Evolutionary conservation across 352 stramenopile species (phyloP).

Genomic region (Phytophthora chlamydospora): DNA sequence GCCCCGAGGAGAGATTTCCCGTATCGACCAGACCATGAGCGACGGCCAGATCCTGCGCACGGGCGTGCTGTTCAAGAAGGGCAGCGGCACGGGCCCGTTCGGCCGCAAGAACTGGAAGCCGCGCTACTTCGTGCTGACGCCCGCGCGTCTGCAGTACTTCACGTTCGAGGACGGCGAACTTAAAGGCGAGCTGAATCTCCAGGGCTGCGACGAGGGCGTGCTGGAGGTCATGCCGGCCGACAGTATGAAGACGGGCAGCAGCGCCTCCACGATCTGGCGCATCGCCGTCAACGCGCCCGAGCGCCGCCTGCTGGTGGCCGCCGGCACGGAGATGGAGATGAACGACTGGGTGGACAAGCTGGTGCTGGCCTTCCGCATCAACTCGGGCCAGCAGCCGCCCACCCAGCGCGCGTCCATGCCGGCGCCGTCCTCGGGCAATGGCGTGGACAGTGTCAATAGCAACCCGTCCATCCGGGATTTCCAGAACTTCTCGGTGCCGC

Average conservation of each 20-base stretch:
- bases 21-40: slow-evolving; percentile 29
- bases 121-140: slow-evolving; percentile 78
- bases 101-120: slow-evolving; percentile 83
- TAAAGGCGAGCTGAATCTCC: slow-evolving; percentile 74
- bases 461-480: slow-evolving; percentile 68
- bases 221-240: slow-evolving; percentile 84
- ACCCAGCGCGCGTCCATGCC: slow-evolving; percentile 39
- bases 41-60: slow-evolving; percentile 67
- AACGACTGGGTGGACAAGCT: slow-evolving; percentile 87
- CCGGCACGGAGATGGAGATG: slow-evolving; percentile 84
- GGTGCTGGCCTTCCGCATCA: slow-evolving; percentile 66
- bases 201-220: slow-evolving; percentile 60
- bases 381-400: slow-evolving; percentile 41
- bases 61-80: slow-evolving; percentile 86
- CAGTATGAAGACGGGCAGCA: slow-evolving; percentile 76
- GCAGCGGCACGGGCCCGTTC: slow-evolving; percentile 65
- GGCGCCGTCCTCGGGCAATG: slow-evolving; percentile 17
- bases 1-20: no score
- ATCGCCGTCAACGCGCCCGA: slow-evolving; percentile 71
- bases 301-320: slow-evolving; percentile 66
- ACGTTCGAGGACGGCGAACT: slow-evolving; percentile 84
- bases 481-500: slow-evolving; percentile 76
- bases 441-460: slow-evolving; percentile 16
- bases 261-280: slow-evolving; percentile 78
- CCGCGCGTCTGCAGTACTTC: slow-evolving; percentile 67